Base-by-base conservation (phyloP, 2,329 filamentous ascomycete species). In the Curvularia spicifera region DNA sequence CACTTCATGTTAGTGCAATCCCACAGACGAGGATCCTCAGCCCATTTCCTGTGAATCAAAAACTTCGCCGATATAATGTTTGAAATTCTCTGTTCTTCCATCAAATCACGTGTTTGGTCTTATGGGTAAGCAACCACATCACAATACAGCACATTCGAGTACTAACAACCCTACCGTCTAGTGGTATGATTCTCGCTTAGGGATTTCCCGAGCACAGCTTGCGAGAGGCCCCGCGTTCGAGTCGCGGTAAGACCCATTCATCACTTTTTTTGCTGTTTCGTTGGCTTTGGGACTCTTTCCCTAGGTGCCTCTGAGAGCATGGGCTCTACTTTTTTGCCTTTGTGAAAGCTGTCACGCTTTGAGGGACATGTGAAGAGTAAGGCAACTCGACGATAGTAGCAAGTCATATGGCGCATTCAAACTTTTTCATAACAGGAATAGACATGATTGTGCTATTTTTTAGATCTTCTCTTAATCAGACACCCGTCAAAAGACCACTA, bases 181-280 rank as follows among this genome's bases (percentile, higher is more conserved):
- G 85, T 83, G 85, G 85, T 87, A 87, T 87, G 84, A 87, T 88
- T 87, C 85, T 86, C 84, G 85, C 85, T 87, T 87, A 87, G 85
- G 85, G 85, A 74, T 54, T 45, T 52, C 57, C 54, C 48, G 35
- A 60, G 49, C 45, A 57, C 9, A 31, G 45, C 51, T 61, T 61
- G 72, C 72, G 71, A 72, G 72, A 76, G 71, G 73, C 70, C 73
- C 72, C 72, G 71, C 71, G 73, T 76, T 61, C 58, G 58, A 53
- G 51, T 53, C 51, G 51, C 51, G 51, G 51, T 53, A 53, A 53
- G 51, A 53, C 51, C 51, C 51, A 45, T 46, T 39, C 22, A 52
- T 44, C n/a, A 42, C 26, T 51, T 20, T 54, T 49, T 49, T 49
- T 45, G 22, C 10, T 40, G 33, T 13, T 28, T 12, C 5, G 12